Evolutionary conservation across 225 moss, liverwort and hornwort species (phyloP).

Genomic region (Polytrichum commune): DNA sequence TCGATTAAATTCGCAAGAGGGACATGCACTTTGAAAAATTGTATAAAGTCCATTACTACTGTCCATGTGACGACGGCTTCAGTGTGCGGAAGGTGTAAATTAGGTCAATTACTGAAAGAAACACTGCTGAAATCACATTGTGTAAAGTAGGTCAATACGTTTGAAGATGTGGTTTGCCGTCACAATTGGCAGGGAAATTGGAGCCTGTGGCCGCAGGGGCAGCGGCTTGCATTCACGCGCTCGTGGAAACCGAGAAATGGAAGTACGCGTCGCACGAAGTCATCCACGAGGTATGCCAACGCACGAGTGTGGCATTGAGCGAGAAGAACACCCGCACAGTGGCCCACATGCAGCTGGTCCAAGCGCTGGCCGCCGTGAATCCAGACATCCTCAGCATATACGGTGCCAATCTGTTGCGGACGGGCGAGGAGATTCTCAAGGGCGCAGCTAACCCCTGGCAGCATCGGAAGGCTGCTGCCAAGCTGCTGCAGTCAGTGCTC

Average conservation of each 20-base stretch:
- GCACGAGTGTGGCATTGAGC: constrained; percentile 52
- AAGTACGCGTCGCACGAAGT: constrained; percentile 55
- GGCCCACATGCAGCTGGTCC: constrained; percentile 70
- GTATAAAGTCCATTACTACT: too few relatives aligned
- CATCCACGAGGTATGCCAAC: constrained; percentile 69
- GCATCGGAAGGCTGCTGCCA: constrained; percentile 65
- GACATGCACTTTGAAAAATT: too few relatives aligned
- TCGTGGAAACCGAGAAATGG: constrained; percentile 81
- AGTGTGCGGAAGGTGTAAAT: too few relatives aligned
- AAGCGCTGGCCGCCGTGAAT: constrained; percentile 50
- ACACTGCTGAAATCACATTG: too few relatives aligned
- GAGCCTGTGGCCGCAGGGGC: constrained; percentile 81
- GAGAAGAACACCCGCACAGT: constrained; percentile 66
- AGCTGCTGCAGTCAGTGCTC: constrained; percentile 70
- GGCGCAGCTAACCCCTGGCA: constrained; percentile 58
- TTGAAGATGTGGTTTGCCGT: background rate
- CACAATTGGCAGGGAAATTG: constrained; percentile 42
- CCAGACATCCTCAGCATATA: constrained; percentile 53
- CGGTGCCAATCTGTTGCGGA: constrained; percentile 56
- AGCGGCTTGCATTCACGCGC: constrained; percentile 72
- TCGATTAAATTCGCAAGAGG: too few relatives aligned
- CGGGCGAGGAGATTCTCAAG: constrained; percentile 54
- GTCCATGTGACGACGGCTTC: too few relatives aligned
- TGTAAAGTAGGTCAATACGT: too few relatives aligned
- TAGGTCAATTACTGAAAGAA: too few relatives aligned